Percentiles rank a stretch among this genome's conserved stretches.
phyloP scores from a whole-genome alignment of 192 early-diverging fungal genomes.

The Coemansia sp. region DNA sequence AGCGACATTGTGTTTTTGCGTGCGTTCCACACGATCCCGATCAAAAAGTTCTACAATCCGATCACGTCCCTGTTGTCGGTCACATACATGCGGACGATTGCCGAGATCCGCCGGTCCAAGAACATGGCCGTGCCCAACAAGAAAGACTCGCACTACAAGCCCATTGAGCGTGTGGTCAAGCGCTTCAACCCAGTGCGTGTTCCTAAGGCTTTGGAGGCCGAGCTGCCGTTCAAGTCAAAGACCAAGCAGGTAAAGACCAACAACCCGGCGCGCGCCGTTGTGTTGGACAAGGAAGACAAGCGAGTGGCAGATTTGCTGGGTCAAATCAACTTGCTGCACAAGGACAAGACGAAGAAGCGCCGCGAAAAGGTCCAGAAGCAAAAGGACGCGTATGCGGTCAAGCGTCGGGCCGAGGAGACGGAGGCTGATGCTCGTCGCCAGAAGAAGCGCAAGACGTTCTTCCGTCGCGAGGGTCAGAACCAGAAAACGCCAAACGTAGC shows the following conservation, averaged over 20 bases:
- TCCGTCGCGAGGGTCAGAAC: constrained; percentile 61
- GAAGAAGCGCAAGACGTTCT: constrained; percentile 66
- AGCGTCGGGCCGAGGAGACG: constrained; percentile 52
- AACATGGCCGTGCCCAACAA: constrained; percentile 67
- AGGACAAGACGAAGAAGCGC: constrained; percentile 76
- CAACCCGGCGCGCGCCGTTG: constrained; percentile 67
- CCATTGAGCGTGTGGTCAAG: constrained; percentile 70
- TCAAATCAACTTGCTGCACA: constrained; percentile 64
- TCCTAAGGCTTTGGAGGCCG: constrained; percentile 74
- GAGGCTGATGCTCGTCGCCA: constrained; percentile 41
- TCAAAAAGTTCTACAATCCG: constrained; percentile 96
- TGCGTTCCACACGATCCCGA: constrained; percentile 95
- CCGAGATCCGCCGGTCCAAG: constrained; percentile 74
- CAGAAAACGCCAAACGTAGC: constrained; percentile 11
- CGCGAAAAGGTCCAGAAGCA: constrained; percentile 58
- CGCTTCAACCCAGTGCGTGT: constrained; percentile 81
- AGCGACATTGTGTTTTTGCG: constrained; percentile 97
- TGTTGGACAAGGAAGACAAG: constrained; percentile 88
- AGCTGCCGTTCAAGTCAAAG: constrained; percentile 86
- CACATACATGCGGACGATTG: constrained; percentile 85
- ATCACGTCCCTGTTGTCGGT: constrained; percentile 90
- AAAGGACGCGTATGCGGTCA: constrained; percentile 54
- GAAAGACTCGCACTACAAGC: constrained; percentile 85
- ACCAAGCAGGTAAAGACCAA: constrained; percentile 62
- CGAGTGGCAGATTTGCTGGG: constrained; percentile 80